Evolutionary conservation across 2,329 filamentous ascomycete genomes (phyloP).

Genomic region (Davidsoniella virescens): DNA sequence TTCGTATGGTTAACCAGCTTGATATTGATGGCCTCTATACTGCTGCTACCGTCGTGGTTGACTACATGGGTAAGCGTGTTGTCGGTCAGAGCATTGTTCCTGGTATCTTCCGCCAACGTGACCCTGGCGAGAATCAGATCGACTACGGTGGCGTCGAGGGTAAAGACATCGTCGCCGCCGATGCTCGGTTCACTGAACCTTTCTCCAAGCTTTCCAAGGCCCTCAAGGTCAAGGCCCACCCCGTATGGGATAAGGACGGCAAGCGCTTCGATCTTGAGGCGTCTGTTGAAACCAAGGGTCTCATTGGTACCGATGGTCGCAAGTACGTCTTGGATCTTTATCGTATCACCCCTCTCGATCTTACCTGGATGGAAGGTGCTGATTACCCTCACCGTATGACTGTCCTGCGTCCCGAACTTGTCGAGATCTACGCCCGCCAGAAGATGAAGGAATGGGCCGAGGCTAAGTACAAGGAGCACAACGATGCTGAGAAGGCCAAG

Average conservation of each 20-base stretch:
- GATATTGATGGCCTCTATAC: slow-evolving; percentile 92
- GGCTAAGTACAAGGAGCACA: slow-evolving; percentile 36
- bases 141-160: slow-evolving; percentile 97
- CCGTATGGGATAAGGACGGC: slow-evolving; percentile 94
- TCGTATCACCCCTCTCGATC: slow-evolving; percentile 80
- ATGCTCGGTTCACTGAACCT: slow-evolving; percentile 66
- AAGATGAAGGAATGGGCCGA: slow-evolving; percentile 86
- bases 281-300: slow-evolving; percentile 92
- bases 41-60: slow-evolving; percentile 86
- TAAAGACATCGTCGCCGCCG: slow-evolving; percentile 83
- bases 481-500: slow-evolving; percentile 21
- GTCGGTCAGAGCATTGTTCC: slow-evolving; percentile 97
- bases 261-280: slow-evolving; percentile 83
- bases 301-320: slow-evolving; percentile 89
- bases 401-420: slow-evolving; percentile 73
- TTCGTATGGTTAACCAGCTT: slow-evolving; percentile 89
- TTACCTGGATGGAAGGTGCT: slow-evolving; percentile 64
- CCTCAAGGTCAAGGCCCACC: slow-evolving; percentile 80
- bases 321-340: slow-evolving; percentile 98
- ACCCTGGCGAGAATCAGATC: slow-evolving; percentile 95
- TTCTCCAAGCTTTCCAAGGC: slow-evolving; percentile 87
- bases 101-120: slow-evolving; percentile 96
- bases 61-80: slow-evolving; percentile 92
- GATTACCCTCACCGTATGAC: slow-evolving; percentile 93
- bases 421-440: slow-evolving; percentile 68